Evolutionary conservation across 75 land plant genomes (phyloP).

Genomic region (Selaginella tamariscina): DNA sequence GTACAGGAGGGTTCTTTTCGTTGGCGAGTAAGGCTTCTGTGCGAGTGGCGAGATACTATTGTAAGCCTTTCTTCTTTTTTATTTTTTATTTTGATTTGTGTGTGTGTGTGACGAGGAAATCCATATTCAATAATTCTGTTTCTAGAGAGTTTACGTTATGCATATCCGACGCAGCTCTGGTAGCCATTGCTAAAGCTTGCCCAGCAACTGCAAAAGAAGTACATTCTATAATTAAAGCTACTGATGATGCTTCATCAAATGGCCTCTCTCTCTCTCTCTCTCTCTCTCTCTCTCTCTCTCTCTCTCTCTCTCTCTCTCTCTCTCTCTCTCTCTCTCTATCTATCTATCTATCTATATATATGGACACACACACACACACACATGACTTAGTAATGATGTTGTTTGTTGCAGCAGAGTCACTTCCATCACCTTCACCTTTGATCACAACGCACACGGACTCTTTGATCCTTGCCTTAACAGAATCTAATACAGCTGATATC

Average conservation of each 20-base stretch:
- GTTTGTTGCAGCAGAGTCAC: background rate
- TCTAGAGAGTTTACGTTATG: slow-evolving; percentile 76
- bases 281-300: too few species aligned
- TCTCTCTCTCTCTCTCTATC: too few species aligned
- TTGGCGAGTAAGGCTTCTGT: slow-evolving; percentile 43
- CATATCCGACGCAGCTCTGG: slow-evolving; percentile 75
- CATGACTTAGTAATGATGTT: too few species aligned
- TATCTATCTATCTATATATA: too few species aligned
- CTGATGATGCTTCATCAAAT: background rate
- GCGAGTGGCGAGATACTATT: slow-evolving; percentile 84
- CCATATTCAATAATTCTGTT: slow-evolving; percentile 83
- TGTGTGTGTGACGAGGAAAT: background rate
- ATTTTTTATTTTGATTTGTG: background rate
- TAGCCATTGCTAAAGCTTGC: slow-evolving; percentile 40
- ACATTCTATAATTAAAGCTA: background rate
- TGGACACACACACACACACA: too few species aligned
- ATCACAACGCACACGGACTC: slow-evolving; percentile 37
- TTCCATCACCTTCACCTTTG: slow-evolving; percentile 65
- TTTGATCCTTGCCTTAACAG: slow-evolving; percentile 28
- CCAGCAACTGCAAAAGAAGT: slow-evolving; percentile 22
- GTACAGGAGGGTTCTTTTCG: slow-evolving; percentile 20
- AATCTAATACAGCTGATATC: slow-evolving; percentile 14
- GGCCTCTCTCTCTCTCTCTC: too few species aligned
- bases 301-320: too few species aligned
- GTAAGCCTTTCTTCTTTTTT: slow-evolving; percentile 31